Conservation (phyloP, 192 early-diverging fungal species). For the Podila verticillata region DNA sequence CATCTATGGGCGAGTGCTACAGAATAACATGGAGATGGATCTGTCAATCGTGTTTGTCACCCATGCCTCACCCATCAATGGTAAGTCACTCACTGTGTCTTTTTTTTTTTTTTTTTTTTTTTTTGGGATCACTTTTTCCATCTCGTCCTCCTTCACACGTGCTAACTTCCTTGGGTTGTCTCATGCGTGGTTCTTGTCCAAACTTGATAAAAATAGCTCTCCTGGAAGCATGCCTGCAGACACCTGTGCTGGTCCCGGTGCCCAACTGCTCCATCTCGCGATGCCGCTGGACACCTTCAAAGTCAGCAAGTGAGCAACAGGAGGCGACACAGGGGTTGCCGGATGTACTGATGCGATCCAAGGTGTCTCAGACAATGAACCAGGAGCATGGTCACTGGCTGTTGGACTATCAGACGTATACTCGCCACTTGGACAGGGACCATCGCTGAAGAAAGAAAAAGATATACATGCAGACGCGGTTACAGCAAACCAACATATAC, state of each 20-base stretch:
- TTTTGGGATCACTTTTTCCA: background rate
- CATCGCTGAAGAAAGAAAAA: slow-evolving; percentile 1
- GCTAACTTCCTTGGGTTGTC: background rate
- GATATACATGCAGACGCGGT: background rate
- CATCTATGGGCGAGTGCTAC: background rate
- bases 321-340: background rate
- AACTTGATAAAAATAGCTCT: slow-evolving; percentile 2
- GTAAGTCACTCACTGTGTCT: background rate
- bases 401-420: slow-evolving; percentile 41
- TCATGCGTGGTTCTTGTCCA: background rate
- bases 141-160: background rate
- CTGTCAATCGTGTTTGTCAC: slow-evolving; percentile 43
- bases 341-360: slow-evolving; percentile 21
- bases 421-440: slow-evolving; percentile 30
- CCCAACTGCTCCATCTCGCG: slow-evolving; percentile 48
- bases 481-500: background rate
- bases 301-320: background rate
- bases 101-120: background rate
- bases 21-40: slow-evolving; percentile 9
- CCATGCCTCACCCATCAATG: slow-evolving; percentile 49
- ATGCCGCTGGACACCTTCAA: slow-evolving; percentile 27
- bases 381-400: slow-evolving; percentile 32
- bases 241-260: slow-evolving; percentile 34
- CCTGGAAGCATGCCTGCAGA: slow-evolving; percentile 37
- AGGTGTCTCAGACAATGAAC: background rate